These are phyloP conservation scores for Vitis amurensis DNA, from an alignment of 164 flowering plant genomes.

Conservation along the genomic window DNA sequence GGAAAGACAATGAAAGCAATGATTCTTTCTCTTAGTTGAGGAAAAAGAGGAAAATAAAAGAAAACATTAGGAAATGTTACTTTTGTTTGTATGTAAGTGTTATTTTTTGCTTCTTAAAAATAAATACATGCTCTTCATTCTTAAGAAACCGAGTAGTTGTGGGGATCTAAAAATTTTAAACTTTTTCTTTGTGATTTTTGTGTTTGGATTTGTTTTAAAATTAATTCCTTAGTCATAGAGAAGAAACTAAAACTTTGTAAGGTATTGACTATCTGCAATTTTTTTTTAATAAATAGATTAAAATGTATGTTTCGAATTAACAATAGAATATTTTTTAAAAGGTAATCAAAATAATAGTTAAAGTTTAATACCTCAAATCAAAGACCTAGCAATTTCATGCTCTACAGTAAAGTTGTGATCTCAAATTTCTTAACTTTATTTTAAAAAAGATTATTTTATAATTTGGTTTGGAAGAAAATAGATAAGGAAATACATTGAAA, in stretches of 20 bases:
- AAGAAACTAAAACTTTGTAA: constrained; percentile 97
- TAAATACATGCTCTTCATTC: constrained; percentile 28
- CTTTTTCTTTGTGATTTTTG: constrained; percentile 82
- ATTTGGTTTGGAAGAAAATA: no score
- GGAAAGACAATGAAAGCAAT: no score
- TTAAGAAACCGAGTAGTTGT: neutral
- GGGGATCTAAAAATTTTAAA: constrained; percentile 54
- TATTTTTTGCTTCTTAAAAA: constrained; percentile 22
- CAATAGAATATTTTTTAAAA: neutral
- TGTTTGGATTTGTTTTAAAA: constrained; percentile 92
- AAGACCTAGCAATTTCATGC: constrained; percentile 85
- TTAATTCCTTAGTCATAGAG: constrained; percentile 71
- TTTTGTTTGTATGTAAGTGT: no score
- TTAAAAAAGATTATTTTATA: no score
- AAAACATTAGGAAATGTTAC: no score
- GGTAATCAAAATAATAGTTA: neutral
- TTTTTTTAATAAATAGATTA: no score
- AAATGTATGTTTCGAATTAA: no score
- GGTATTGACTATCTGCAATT: constrained; percentile 35
- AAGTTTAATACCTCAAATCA: constrained; percentile 67
- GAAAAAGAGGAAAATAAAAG: no score
- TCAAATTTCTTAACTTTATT: no score
- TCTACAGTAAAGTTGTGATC: constrained; percentile 86
- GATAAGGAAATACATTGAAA: no score
- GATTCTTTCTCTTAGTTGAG: no score